Percentiles rank a stretch among this genome's conserved stretches.
These are phyloP conservation scores for Dryas octopetala DNA, from an alignment of 306 rosid genomes.

Conservation along the genomic window DNA sequence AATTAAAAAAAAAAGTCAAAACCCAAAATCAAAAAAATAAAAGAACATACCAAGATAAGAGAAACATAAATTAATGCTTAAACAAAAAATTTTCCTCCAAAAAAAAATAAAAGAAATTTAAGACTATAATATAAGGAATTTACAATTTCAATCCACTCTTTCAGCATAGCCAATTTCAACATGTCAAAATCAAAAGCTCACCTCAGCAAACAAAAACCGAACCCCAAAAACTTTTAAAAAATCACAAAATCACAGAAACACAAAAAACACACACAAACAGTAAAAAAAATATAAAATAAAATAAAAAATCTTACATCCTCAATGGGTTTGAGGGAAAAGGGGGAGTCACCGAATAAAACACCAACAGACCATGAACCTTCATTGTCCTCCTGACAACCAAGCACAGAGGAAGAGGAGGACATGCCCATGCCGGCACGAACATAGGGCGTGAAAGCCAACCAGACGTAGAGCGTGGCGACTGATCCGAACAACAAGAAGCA, in stretches of 20 bases:
- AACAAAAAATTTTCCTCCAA: not conserved
- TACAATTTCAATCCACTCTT: not conserved
- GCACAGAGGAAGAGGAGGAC: slow-evolving; percentile 18
- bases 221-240: not conserved
- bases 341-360: slow-evolving; percentile 82
- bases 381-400: slow-evolving; percentile 85
- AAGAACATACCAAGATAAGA: not conserved
- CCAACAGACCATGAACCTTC: slow-evolving; percentile 99
- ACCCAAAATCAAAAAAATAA: not conserved
- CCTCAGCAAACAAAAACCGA: not conserved
- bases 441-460: slow-evolving; percentile 75
- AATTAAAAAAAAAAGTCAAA: not conserved
- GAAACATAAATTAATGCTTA: not conserved
- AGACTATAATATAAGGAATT: not conserved
- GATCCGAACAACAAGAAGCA: slow-evolving; percentile 80
- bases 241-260: not conserved
- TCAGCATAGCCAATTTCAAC: not conserved
- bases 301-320: slow-evolving; percentile 54
- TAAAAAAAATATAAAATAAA: no score
- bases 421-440: slow-evolving; percentile 35
- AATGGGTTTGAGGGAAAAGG: slow-evolving; percentile 83
- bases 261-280: not conserved
- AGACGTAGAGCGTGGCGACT: slow-evolving; percentile 67
- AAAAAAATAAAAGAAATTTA: not conserved
- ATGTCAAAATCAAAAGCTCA: not conserved